Evolutionary conservation across 1,284 basidiomycete species (phyloP).

Genomic region (Ceratobasidium sp.): DNA sequence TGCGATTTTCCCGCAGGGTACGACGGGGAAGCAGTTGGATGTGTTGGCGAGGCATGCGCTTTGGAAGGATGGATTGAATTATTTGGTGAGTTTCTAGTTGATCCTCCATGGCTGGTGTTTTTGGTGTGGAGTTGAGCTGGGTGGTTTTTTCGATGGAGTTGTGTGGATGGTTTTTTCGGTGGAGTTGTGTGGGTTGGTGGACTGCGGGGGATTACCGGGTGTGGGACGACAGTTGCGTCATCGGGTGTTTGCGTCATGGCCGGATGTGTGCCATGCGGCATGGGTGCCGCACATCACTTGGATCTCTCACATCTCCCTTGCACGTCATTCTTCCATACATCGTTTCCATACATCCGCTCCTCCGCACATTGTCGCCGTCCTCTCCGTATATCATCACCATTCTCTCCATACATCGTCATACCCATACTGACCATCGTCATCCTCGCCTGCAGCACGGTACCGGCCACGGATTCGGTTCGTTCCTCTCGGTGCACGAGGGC

Average conservation of each 20-base stretch:
- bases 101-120: too few relatives aligned
- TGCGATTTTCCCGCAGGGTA: conserved; percentile 90
- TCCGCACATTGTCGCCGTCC: conserved; percentile 52
- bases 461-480: conserved; percentile 86
- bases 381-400: conserved; percentile 42
- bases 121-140: too few relatives aligned
- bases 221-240: conserved; percentile 60
- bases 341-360: conserved; percentile 46
- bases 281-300: too few relatives aligned
- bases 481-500: conserved; percentile 61
- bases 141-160: too few relatives aligned
- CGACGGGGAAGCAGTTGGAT: conserved; percentile 84
- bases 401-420: conserved; percentile 75
- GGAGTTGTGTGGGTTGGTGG: too few relatives aligned
- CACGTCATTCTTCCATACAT: too few relatives aligned
- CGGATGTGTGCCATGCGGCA: too few relatives aligned
- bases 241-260: neutral
- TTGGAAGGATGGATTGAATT: conserved; percentile 92
- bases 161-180: too few relatives aligned
- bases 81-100: conserved; percentile 59
- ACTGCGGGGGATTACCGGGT: neutral
- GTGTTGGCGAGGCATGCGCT: conserved; percentile 87
- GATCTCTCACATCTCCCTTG: too few relatives aligned
- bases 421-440: conserved; percentile 66
- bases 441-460: conserved; percentile 76